A percentile compares a stretch with the other conserved stretches of the same genome.
Conservation (phyloP, 176 grass and related monocot genomes). For the Oryza longistaminata region DNA sequence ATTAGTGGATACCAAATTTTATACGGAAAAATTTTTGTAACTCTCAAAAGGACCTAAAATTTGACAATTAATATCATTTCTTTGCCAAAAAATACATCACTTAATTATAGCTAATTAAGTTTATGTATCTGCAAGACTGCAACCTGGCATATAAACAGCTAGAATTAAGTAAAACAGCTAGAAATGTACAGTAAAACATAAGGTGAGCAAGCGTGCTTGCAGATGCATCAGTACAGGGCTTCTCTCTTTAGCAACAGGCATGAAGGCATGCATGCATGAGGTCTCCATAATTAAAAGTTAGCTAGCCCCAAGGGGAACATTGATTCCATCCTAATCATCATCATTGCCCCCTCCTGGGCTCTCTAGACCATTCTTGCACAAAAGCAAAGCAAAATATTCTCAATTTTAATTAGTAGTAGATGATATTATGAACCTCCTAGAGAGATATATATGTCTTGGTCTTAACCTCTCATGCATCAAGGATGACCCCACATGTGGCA, state of each 20-base stretch:
- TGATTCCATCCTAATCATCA: slow-evolving; percentile 31
- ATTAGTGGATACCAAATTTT: neutral
- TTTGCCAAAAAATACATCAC: neutral
- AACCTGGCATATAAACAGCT: neutral
- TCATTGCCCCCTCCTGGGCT: slow-evolving; percentile 4
- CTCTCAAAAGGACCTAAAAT: neutral
- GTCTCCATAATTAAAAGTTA: slow-evolving; percentile 27
- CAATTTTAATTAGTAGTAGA: neutral
- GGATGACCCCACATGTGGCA: neutral
- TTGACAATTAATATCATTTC: neutral
- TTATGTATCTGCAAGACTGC: neutral
- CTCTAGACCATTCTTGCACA: slow-evolving; percentile 13
- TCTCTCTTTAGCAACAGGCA: slow-evolving; percentile 28
- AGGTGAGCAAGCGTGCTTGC: neutral
- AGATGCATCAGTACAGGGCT: neutral
- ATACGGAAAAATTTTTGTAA: neutral
- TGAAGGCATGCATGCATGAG: slow-evolving; percentile 18
- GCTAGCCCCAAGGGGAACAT: slow-evolving; percentile 8
- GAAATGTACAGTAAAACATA: neutral
- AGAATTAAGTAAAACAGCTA: too few relatives aligned
- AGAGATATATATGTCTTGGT: slow-evolving; percentile 14
- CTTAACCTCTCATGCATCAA: slow-evolving; percentile 15
- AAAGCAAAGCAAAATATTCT: slow-evolving; percentile 25
- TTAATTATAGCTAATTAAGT: neutral
- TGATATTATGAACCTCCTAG: neutral